A percentile compares a stretch with the other conserved stretches of the same genome.
Evolutionary conservation across 495 filamentous ascomycete genomes (phyloP).

Genomic region (Hypomontagnella submonticulosa): DNA sequence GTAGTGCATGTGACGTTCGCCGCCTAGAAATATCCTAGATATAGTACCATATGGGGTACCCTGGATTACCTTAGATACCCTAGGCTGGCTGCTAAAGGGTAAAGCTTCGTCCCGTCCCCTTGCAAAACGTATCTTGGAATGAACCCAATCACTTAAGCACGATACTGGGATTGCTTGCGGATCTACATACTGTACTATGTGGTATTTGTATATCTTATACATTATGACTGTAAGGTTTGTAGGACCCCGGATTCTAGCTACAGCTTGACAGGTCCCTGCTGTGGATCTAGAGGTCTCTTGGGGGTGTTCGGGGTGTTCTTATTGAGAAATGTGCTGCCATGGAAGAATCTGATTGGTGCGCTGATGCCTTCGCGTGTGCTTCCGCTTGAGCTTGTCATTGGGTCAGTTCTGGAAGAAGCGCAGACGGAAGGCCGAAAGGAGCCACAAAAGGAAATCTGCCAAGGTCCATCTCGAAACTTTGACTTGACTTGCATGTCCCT

Average conservation of each 20-base stretch:
- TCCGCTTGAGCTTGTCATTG: constrained; percentile 36
- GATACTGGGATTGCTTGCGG: constrained; percentile 9
- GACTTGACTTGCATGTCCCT: no score
- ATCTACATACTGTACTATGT: background rate
- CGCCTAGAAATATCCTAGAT: background rate
- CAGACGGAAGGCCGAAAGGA: constrained; percentile 19
- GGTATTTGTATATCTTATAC: no score
- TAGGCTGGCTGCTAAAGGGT: constrained; percentile 1
- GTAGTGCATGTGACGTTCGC: constrained; percentile 29
- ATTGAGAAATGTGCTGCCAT: constrained; percentile 35
- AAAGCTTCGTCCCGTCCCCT: constrained; percentile 20
- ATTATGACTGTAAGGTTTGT: constrained; percentile 22
- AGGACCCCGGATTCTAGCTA: constrained; percentile 35
- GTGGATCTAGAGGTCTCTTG: constrained; percentile 10
- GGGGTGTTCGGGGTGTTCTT: background rate
- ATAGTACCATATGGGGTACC: no score
- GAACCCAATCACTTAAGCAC: constrained; percentile 20
- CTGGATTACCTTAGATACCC: no score
- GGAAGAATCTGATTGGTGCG: constrained; percentile 30
- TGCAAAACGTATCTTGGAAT: constrained; percentile 7
- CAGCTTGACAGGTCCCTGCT: constrained; percentile 11
- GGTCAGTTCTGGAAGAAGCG: constrained; percentile 1
- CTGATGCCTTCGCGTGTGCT: constrained; percentile 34
- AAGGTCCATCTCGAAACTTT: background rate
- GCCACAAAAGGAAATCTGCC: background rate